Evolutionary conservation across 371 early-diverging fungal genomes (phyloP).

Genomic region (Catenaria anguillulae): DNA sequence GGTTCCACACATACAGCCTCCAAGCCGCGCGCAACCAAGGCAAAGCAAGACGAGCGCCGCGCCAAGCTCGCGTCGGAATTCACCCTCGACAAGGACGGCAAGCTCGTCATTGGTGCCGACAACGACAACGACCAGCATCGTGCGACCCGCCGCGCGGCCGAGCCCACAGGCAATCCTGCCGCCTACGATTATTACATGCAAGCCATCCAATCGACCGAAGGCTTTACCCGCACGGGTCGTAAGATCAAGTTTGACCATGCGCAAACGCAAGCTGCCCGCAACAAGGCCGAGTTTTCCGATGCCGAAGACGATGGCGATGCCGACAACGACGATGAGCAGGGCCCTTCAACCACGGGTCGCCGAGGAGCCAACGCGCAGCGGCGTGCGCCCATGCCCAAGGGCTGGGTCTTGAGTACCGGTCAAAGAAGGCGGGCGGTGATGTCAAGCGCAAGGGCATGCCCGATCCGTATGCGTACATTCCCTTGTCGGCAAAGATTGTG

Average conservation of each 20-base stretch:
- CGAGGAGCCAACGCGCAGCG: neutral
- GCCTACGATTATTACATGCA: slow-evolving; percentile 68
- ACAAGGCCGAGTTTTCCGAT: slow-evolving; percentile 7
- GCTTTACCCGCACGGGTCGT: slow-evolving; percentile 67
- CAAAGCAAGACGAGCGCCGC: slow-evolving; percentile 19
- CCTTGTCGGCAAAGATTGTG: slow-evolving; percentile 40
- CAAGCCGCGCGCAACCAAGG: slow-evolving; percentile 9
- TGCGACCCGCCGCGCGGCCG: neutral
- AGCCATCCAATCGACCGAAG: slow-evolving; percentile 59
- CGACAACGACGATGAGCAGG: slow-evolving; percentile 21
- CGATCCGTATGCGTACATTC: slow-evolving; percentile 93
- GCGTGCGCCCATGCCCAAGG: neutral
- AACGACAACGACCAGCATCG: slow-evolving; percentile 7
- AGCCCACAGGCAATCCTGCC: neutral
- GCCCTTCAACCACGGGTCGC: neutral
- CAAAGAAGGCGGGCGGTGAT: slow-evolving; percentile 82
- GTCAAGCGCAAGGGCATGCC: slow-evolving; percentile 68
- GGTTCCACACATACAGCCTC: too few relatives aligned
- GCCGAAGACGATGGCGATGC: slow-evolving; percentile 21
- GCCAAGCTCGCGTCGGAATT: slow-evolving; percentile 36
- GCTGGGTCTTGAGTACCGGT: slow-evolving; percentile 38
- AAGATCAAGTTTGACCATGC: slow-evolving; percentile 77
- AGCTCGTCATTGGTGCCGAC: slow-evolving; percentile 59
- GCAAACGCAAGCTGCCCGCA: slow-evolving; percentile 18
- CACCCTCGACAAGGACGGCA: slow-evolving; percentile 54